Evolutionary conservation across 2,329 filamentous ascomycete genomes (phyloP).

Genomic region (Hypoxylon sp.): DNA sequence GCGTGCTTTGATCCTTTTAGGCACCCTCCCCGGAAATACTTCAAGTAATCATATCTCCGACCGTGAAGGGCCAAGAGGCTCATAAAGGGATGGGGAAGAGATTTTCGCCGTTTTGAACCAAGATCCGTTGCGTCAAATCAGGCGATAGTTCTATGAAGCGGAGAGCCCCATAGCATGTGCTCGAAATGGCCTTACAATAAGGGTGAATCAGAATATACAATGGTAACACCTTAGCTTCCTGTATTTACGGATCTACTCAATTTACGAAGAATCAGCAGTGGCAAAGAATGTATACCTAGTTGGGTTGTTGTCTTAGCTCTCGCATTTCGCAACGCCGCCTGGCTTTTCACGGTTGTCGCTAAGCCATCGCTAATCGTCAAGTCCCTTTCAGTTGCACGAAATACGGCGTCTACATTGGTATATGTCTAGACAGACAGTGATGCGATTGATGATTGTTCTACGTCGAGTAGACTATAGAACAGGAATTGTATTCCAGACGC

Average conservation of each 20-base stretch:
- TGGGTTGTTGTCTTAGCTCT: background rate
- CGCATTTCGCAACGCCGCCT: too few relatives aligned
- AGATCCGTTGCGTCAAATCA: background rate
- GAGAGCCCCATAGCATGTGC: background rate
- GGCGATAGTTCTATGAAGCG: background rate
- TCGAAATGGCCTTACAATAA: background rate
- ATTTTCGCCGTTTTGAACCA: background rate
- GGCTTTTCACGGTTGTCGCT: too few relatives aligned
- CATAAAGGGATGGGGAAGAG: background rate
- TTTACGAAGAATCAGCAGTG: background rate
- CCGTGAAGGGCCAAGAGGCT: background rate
- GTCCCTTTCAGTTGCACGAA: background rate
- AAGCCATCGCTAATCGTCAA: too few relatives aligned
- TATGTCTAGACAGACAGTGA: background rate
- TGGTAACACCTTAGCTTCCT: background rate
- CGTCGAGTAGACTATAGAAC: background rate
- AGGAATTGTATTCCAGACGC: background rate
- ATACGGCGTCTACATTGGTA: background rate
- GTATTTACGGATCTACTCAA: background rate
- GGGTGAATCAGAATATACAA: background rate
- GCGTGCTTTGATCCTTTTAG: background rate
- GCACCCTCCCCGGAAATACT: background rate
- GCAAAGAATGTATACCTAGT: background rate
- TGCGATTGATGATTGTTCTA: background rate
- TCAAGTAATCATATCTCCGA: background rate